Evolutionary conservation across 202 grass and related monocot species (phyloP).

Genomic region (Brachypodium distachyon): DNA sequence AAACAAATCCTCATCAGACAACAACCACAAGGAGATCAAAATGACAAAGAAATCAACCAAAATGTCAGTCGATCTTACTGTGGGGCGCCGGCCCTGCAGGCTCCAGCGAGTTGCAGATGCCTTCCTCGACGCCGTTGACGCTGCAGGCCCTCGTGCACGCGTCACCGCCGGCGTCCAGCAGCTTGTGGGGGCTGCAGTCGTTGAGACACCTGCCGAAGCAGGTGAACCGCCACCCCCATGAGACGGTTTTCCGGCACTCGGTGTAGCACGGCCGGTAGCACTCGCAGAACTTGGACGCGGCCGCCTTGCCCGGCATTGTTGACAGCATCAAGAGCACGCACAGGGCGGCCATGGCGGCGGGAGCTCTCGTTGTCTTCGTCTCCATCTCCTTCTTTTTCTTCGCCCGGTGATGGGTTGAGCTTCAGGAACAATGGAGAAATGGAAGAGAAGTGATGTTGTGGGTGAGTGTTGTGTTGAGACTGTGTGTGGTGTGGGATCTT

Average conservation of each 20-base stretch:
- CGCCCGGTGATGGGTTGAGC: not conserved
- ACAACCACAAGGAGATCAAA: not conserved
- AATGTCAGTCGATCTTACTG: too few species aligned
- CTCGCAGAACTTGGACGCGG: not conserved
- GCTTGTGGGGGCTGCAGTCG: too few species aligned
- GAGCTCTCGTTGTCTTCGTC: not conserved
- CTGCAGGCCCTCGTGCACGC: not conserved
- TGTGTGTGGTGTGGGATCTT: not conserved
- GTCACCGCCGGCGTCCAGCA: not conserved
- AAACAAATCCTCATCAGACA: not conserved
- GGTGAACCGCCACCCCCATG: not conserved
- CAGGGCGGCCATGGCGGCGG: not conserved
- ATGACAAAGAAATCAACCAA: too few species aligned
- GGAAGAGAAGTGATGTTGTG: not conserved
- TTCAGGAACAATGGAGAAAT: not conserved
- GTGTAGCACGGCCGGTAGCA: constrained; percentile 1
- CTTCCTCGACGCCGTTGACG: not conserved
- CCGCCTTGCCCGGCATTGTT: not conserved
- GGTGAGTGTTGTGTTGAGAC: not conserved
- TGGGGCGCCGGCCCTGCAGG: too few species aligned
- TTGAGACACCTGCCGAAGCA: too few species aligned
- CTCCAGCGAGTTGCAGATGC: too few species aligned
- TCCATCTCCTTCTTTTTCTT: too few species aligned
- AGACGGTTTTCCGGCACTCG: not conserved
- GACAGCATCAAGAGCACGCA: not conserved